Evolutionary conservation across 2,329 filamentous ascomycete genomes (phyloP).

Genomic region (Pyrenochaeta sp.): DNA sequence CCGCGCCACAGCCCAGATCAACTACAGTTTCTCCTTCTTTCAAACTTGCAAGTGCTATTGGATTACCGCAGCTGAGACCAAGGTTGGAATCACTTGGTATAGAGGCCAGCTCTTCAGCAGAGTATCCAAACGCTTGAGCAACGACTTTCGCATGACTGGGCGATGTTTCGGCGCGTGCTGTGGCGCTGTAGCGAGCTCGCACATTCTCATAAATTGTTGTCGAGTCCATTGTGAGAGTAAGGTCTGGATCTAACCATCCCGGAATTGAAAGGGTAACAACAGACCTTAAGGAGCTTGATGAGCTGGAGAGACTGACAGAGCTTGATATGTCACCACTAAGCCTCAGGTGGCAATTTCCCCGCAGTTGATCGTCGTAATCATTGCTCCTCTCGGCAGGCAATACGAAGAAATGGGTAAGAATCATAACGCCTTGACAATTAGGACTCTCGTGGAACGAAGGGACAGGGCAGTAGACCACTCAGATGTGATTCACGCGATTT

Average conservation of each 20-base stretch:
- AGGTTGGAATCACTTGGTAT: conserved; percentile 61
- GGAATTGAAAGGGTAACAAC: neutral
- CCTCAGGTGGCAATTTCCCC: neutral
- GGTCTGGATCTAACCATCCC: too few species aligned
- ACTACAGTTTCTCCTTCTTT: conserved; percentile 65
- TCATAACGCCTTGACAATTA: too few species aligned
- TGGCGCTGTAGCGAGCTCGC: conserved; percentile 17
- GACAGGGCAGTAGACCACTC: too few species aligned
- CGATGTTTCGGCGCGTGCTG: conserved; percentile 2
- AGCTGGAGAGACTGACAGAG: too few species aligned
- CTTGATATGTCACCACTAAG: neutral
- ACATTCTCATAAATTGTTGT: conserved; percentile 16
- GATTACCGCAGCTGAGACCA: conserved; percentile 65
- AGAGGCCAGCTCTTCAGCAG: conserved; percentile 56
- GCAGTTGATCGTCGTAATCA: neutral
- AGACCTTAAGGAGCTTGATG: neutral
- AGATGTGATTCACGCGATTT: too few species aligned
- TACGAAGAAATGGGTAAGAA: too few species aligned
- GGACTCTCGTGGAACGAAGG: too few species aligned
- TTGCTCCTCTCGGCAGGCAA: too few species aligned
- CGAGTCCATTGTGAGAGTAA: conserved; percentile 7
- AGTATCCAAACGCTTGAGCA: conserved; percentile 29
- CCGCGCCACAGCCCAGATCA: conserved; percentile 66
- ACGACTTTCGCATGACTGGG: conserved; percentile 8
- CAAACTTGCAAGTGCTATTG: conserved; percentile 59